phyloP scores from a whole-genome alignment of 2,329 filamentous ascomycete genomes.

The Stagonosporopsis cucurbitacearum region DNA sequence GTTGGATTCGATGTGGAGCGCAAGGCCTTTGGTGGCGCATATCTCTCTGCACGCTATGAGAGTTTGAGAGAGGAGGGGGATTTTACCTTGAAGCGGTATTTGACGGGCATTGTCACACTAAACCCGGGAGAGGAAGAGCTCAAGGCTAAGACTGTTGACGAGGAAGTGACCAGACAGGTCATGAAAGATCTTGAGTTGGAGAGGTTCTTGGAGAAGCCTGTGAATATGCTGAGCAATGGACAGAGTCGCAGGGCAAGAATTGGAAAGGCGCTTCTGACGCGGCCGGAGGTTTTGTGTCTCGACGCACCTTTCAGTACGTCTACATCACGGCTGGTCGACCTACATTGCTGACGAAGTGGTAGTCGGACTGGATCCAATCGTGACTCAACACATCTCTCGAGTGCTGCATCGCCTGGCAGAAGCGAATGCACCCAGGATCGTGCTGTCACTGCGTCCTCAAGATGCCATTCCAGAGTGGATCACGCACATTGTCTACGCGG shows the following conservation, averaged over 20 bases:
- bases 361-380: constrained; percentile 90
- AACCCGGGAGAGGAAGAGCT: constrained; percentile 68
- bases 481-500: constrained; percentile 78
- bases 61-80: constrained; percentile 85
- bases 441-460: constrained; percentile 82
- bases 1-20: constrained; percentile 87
- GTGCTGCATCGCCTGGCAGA: constrained; percentile 73
- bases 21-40: constrained; percentile 67
- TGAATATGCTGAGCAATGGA: constrained; percentile 90
- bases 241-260: constrained; percentile 88
- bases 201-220: constrained; percentile 76
- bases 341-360: constrained; percentile 2
- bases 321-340: neutral
- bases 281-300: constrained; percentile 76
- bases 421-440: constrained; percentile 70
- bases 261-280: constrained; percentile 79
- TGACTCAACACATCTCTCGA: constrained; percentile 72
- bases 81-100: constrained; percentile 80
- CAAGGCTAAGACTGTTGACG: constrained; percentile 57
- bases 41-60: constrained; percentile 90
- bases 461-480: constrained; percentile 91
- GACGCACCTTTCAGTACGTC: constrained; percentile 85
- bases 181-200: constrained; percentile 73
- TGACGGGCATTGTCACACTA: constrained; percentile 81
- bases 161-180: constrained; percentile 63